Percentiles rank a stretch among this genome's conserved stretches.
Evolutionary conservation across 495 filamentous ascomycete species (phyloP).

Genomic region (Corynascus novoguineensis): DNA sequence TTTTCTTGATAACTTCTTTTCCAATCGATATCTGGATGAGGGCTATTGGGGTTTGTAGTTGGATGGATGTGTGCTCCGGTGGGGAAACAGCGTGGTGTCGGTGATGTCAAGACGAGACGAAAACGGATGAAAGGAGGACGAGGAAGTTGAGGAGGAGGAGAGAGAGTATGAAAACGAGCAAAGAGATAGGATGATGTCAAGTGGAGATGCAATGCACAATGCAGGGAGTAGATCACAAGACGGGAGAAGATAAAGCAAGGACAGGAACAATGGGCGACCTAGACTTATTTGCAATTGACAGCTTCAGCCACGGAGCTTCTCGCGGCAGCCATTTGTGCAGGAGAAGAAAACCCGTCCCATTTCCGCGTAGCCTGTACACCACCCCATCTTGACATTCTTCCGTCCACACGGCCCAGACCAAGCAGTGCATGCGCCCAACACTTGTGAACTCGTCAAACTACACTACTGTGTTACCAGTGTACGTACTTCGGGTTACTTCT

Average conservation of each 20-base stretch:
- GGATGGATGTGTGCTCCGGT: background rate
- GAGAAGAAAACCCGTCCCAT: background rate
- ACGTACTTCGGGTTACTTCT: conserved; percentile 2
- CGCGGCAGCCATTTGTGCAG: too few relatives aligned
- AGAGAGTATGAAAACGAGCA: background rate
- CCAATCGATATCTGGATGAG: background rate
- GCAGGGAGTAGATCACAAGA: background rate
- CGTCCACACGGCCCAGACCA: conserved; percentile 5
- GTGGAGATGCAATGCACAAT: conserved; percentile 8
- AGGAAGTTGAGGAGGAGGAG: background rate
- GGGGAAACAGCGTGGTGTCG: background rate
- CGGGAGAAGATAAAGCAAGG: background rate
- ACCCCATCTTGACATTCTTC: background rate
- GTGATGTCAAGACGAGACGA: background rate
- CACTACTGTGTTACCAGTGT: too few relatives aligned
- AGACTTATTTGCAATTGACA: background rate
- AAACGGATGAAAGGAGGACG: background rate
- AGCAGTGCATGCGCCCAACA: background rate
- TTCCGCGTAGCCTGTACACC: background rate
- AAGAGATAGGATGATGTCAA: background rate
- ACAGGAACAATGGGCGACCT: conserved; percentile 4
- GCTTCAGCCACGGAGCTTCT: background rate
- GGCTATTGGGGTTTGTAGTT: background rate
- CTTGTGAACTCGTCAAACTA: too few relatives aligned
- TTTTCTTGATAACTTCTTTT: background rate